These are phyloP conservation scores for Phytopythium ostracodes DNA, from an alignment of 352 stramenopile genomes.

Conservation along the genomic window DNA sequence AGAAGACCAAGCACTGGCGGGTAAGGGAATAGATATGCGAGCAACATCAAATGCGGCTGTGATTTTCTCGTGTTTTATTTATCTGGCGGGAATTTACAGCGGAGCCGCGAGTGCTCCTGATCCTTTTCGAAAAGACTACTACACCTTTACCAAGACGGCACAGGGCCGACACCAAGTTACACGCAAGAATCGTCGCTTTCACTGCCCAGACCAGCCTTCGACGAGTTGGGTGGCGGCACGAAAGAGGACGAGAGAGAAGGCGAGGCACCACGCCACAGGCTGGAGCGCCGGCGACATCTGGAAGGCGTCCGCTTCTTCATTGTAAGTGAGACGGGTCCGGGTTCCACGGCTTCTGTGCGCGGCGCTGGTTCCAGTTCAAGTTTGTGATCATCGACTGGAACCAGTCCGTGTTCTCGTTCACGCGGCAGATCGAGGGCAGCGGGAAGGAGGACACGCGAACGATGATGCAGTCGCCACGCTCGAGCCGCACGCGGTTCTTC, in stretches of 20 bases:
- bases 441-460: constrained; percentile 87
- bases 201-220: neutral
- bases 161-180: neutral
- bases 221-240: neutral
- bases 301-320: neutral
- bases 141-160: neutral
- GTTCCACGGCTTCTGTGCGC: constrained; percentile 77
- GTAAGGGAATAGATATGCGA: no score
- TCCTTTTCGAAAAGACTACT: constrained; percentile 2
- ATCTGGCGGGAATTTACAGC: constrained; percentile 10
- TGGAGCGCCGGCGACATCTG: neutral
- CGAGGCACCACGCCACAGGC: neutral
- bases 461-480: constrained; percentile 81
- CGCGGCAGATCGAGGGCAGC: constrained; percentile 79
- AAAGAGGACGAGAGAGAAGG: neutral
- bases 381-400: constrained; percentile 91
- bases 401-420: constrained; percentile 91
- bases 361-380: constrained; percentile 91
- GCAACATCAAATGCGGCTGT: neutral
- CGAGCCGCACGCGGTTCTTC: constrained; percentile 86
- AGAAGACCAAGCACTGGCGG: neutral
- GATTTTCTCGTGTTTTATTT: constrained; percentile 1
- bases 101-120: constrained; percentile 1
- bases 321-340: constrained; percentile 6
- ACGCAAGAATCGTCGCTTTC: neutral